These are phyloP conservation scores for Phialophora verrucosa DNA, from an alignment of 2,329 filamentous ascomycete genomes.

Conservation along the genomic window DNA sequence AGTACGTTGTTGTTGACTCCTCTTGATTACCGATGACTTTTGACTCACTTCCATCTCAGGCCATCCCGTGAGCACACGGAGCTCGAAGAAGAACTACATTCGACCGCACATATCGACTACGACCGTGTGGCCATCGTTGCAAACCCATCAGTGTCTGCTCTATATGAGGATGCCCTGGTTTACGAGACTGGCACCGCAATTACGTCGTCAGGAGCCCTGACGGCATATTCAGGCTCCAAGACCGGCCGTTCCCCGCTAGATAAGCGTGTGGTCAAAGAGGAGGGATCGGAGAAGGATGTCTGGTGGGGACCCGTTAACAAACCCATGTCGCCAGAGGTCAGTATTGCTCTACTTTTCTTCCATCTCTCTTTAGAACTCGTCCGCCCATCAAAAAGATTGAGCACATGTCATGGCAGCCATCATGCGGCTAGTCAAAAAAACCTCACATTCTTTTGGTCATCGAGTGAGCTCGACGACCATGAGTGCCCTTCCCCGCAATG, in stretches of 20 bases:
- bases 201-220: constrained; percentile 91
- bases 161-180: constrained; percentile 97
- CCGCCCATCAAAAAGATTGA: constrained; percentile 29
- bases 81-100: constrained; percentile 95
- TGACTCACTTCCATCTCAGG: constrained; percentile 46
- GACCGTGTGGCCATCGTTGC: constrained; percentile 95
- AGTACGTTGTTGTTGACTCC: constrained; percentile 60
- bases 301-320: constrained; percentile 99
- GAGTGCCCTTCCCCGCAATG: constrained; percentile 22
- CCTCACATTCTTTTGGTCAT: constrained; percentile 6
- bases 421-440: constrained; percentile 2
- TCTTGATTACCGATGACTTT: constrained; percentile 23
- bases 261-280: constrained; percentile 96
- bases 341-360: constrained; percentile 44
- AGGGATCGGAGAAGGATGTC: constrained; percentile 84
- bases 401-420: constrained; percentile 10
- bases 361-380: constrained; percentile 33
- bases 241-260: constrained; percentile 95
- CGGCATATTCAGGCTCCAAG: constrained; percentile 97
- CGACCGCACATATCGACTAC: constrained; percentile 98
- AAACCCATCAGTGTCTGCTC: constrained; percentile 91
- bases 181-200: constrained; percentile 98
- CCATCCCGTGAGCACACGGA: constrained; percentile 90
- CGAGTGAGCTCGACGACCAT: constrained; percentile 1
- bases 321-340: constrained; percentile 95